Evolutionary conservation across 305 asterid genomes (phyloP), one percentile per base, ranked within the genome.

Genomic region (Fraxinus nigra): DNA sequence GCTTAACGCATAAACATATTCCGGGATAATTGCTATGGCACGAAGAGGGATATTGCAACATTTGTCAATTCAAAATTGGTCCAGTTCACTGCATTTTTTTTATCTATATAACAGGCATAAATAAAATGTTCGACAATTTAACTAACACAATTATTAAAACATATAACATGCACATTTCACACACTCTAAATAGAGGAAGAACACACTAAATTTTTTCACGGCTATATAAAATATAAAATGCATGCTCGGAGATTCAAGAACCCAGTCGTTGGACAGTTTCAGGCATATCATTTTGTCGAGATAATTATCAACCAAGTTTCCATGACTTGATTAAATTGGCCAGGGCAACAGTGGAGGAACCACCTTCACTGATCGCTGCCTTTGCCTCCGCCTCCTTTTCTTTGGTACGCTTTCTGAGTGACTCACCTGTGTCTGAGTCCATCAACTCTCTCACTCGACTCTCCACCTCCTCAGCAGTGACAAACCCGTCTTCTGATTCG

Each of bases 401-500:
- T 26, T 81, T 81, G n/a, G 83, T 83, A 37, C 63, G 72, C 30
- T 80, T 79, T 54, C 91, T 84, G 0, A 90, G 10, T 40, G 56
- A 80, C 5, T 35, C 78, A 32, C 87, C 92, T 33, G 74, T 79
- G 61, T 74, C 84, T 11, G 82, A 65, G 6, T 83, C 90, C 92
- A 88, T 90, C 86, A 93, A 20, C 73, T 87, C 95, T 22, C 79
- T 77, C 6, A 91, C 87, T 6, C 90, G 76, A 26, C 61, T 59
- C 90, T 83, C 93, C 72, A 93, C 87, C 87, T 90, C 95, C 61
- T 78, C 86, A 11, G 91, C 90, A 59, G 46, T 82, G 72, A 91
- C 92, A 1, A 88, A 63, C 38, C 91, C 94, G 0, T 85, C 91
- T 77, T 75, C 89, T 8, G 54, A 79, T 82, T 43, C 87, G 35